A percentile compares a stretch with the other conserved stretches of the same genome.
Conservation (phyloP, 2,329 filamentous ascomycete genomes). For the Fusarium goolgardi region DNA sequence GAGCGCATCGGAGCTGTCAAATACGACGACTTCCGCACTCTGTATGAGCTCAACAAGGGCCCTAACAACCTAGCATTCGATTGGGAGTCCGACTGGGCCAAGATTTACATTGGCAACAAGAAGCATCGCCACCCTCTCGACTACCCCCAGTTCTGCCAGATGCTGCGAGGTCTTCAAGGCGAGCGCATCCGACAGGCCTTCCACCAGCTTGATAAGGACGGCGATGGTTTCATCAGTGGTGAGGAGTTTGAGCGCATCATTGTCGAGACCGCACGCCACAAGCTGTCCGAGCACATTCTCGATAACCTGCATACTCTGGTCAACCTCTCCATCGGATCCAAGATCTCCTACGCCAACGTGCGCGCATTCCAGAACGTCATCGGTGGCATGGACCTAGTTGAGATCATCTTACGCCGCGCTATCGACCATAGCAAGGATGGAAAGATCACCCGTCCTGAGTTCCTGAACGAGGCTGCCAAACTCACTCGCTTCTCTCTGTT, state of each 20-base stretch:
- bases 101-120: conserved; percentile 90
- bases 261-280: conserved; percentile 89
- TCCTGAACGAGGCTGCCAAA: conserved; percentile 91
- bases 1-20: conserved; percentile 86
- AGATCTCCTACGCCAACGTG: conserved; percentile 97
- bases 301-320: conserved; percentile 92
- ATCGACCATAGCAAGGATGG: conserved; percentile 85
- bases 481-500: conserved; percentile 95
- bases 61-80: conserved; percentile 89
- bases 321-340: conserved; percentile 91
- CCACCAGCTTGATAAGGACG: conserved; percentile 88
- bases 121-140: conserved; percentile 91
- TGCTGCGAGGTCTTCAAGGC: conserved; percentile 94
- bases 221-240: conserved; percentile 93
- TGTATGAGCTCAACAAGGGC: conserved; percentile 92
- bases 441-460: conserved; percentile 93
- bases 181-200: conserved; percentile 97
- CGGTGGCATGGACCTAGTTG: conserved; percentile 96
- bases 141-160: conserved; percentile 97
- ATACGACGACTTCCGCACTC: conserved; percentile 85
- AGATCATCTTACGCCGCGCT: conserved; percentile 90
- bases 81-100: conserved; percentile 97
- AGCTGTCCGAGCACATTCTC: conserved; percentile 95
- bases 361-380: conserved; percentile 98
- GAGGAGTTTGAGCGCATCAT: conserved; percentile 98